phyloP scores from a whole-genome alignment of 139 green algal species.

The Chlorella sp. region DNA sequence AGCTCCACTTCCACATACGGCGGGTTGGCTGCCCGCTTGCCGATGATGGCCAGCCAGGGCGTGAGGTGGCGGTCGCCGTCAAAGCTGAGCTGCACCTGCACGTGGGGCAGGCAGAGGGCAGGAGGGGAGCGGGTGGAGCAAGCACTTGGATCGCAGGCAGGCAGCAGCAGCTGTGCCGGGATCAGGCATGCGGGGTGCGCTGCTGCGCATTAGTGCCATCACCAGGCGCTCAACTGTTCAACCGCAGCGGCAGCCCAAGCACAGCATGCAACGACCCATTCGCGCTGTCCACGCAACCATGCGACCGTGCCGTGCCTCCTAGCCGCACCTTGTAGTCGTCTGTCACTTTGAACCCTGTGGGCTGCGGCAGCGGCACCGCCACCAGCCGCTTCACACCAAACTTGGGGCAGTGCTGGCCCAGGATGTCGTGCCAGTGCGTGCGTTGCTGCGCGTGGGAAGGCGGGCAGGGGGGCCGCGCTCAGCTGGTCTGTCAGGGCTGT shows the following conservation, averaged over 20 bases:
- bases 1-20: slow-evolving; percentile 70
- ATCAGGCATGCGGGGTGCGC: too few species aligned
- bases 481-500: too few species aligned
- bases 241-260: too few species aligned
- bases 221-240: too few species aligned
- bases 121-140: not conserved
- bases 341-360: slow-evolving; percentile 9
- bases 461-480: not conserved
- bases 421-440: slow-evolving; percentile 57
- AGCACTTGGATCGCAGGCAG: not conserved
- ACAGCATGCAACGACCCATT: too few species aligned
- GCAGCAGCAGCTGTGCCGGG: not conserved
- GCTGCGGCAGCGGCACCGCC: slow-evolving; percentile 46
- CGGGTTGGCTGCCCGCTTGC: slow-evolving; percentile 47
- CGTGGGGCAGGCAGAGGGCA: not conserved
- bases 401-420: slow-evolving; percentile 53
- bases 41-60: slow-evolving; percentile 71
- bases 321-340: slow-evolving; percentile 58
- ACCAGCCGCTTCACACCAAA: slow-evolving; percentile 48
- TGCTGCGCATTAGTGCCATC: too few species aligned
- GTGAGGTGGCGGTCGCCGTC: slow-evolving; percentile 67
- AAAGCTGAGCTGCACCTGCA: slow-evolving; percentile 28
- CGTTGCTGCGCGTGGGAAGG: slow-evolving; percentile 31
- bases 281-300: too few species aligned
- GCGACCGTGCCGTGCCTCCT: not conserved